These are phyloP conservation scores for Aspergillus hancockii DNA, from an alignment of 495 filamentous ascomycete genomes.

Conservation along the genomic window DNA sequence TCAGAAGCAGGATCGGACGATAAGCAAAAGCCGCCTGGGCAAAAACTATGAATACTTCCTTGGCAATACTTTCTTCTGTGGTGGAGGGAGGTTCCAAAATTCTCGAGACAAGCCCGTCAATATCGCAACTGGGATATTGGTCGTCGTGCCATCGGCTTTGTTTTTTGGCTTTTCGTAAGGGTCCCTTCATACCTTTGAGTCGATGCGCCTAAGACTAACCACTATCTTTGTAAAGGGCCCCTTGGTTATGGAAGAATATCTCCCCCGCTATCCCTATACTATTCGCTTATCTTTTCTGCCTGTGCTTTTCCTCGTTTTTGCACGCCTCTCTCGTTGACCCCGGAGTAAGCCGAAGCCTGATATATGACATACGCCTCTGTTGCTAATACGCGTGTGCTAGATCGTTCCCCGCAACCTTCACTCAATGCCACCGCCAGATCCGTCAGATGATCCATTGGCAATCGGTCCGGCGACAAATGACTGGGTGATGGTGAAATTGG, in stretches of 20 bases:
- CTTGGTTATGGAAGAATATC: conserved; percentile 87
- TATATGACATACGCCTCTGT: conserved; percentile 17
- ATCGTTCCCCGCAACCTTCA: conserved; percentile 86
- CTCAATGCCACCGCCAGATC: conserved; percentile 55
- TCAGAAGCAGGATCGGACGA: conserved; percentile 26
- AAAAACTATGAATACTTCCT: conserved; percentile 89
- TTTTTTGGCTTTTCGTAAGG: conserved; percentile 83
- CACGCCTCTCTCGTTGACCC: conserved; percentile 91
- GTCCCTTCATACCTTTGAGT: not conserved
- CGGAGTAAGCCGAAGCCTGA: conserved; percentile 60
- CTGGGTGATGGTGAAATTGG: conserved; percentile 86
- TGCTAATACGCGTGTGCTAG: conserved; percentile 37
- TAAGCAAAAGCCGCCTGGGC: conserved; percentile 45
- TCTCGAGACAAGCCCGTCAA: conserved; percentile 89
- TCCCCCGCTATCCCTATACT: conserved; percentile 90
- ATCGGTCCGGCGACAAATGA: conserved; percentile 83
- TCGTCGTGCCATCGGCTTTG: conserved; percentile 72
- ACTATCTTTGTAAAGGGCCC: conserved; percentile 51
- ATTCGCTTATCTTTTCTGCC: conserved; percentile 85
- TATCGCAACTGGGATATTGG: conserved; percentile 76
- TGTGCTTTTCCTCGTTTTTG: conserved; percentile 89
- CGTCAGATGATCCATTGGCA: conserved; percentile 72
- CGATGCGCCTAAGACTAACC: not conserved
- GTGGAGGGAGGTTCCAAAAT: conserved; percentile 84
- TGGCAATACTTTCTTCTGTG: conserved; percentile 88